phyloP scores from a whole-genome alignment of 148 eudicot genomes.

The Chenopodium berlandieri region DNA sequence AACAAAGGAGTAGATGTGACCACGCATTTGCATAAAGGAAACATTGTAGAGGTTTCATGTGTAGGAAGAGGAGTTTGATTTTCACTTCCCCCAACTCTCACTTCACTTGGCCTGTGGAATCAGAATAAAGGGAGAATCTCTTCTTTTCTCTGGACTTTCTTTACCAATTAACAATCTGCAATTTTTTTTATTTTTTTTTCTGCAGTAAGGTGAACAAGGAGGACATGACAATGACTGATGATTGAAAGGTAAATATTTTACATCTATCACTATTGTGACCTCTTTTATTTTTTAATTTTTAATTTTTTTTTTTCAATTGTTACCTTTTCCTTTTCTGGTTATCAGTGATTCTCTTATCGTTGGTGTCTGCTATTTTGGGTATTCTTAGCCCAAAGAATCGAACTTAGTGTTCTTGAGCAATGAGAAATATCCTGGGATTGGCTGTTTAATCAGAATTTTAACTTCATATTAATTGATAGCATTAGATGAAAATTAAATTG shows the following conservation, averaged over 20 bases:
- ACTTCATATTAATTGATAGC: slow-evolving; percentile 8
- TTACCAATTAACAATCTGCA: slow-evolving; percentile 33
- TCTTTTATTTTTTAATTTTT: slow-evolving; percentile 2
- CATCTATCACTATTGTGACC: slow-evolving; percentile 42
- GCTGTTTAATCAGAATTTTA: slow-evolving; percentile 3
- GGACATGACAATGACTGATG: slow-evolving; percentile 39
- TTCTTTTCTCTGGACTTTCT: slow-evolving; percentile 19
- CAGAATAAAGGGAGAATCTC: slow-evolving; percentile 38
- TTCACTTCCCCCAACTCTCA: slow-evolving; percentile 30
- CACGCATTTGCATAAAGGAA: slow-evolving; percentile 30
- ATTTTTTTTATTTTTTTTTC: neutral
- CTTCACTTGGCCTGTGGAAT: slow-evolving; percentile 25
- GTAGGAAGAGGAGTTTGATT: slow-evolving; percentile 19
- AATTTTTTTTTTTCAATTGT: slow-evolving; percentile 17
- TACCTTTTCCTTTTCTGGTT: slow-evolving; percentile 43
- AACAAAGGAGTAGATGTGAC: slow-evolving; percentile 48
- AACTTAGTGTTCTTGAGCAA: slow-evolving; percentile 14
- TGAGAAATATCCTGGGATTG: slow-evolving; percentile 16
- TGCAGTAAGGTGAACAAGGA: slow-evolving; percentile 37
- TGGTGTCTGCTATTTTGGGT: slow-evolving; percentile 40
- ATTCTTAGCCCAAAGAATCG: slow-evolving; percentile 34
- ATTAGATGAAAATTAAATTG: slow-evolving; percentile 15
- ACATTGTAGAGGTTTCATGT: slow-evolving; percentile 14
- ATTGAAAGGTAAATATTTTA: slow-evolving; percentile 37
- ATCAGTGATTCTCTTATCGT: slow-evolving; percentile 29